Base-by-base conservation (phyloP, 345 rosid genomes). In the Syzygium jambos region DNA sequence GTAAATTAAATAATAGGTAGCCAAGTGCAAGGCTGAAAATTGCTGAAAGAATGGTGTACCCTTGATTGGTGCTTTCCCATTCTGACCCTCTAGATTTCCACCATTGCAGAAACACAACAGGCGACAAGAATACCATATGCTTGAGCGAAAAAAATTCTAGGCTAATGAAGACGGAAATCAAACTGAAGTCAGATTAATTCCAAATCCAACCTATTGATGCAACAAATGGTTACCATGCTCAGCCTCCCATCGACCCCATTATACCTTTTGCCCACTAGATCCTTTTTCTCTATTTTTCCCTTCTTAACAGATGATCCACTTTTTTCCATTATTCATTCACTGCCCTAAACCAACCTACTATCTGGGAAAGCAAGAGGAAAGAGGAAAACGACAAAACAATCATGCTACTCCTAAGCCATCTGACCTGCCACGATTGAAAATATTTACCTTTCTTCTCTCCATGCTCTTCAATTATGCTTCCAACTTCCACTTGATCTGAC, bases 401-500 rank as follows among this genome's bases (percentile, higher is more conserved):
- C 82, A 73, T 38, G 49, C 82, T 38, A 38, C 25, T 73, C 49
- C 49, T 38, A 73, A 19, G 82, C 49, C 82, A 73, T 38, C 49
- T 19, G 49, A 38, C 14, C 46, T 73, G 82, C 49, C 14, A 34
- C 10, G 23, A 73, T 73, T 17, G 46, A 68, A 68, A 68, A 68
- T 34, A 61, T 85, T 90, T 85, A 85, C 89, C 89, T 90, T 92
- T 89, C 88, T 88, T 92, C 51, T n/a, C 86, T 15, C 30, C 55
- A 61, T 68, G 78, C 59, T 87, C 86, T 78, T 84, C 86, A 63
- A 29, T 86, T 82, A 85, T 61, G 52, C 51, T 88, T 54, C 38
- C 55, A 80, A 77, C 89, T 84, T 88, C 87, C 86, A 87, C 89
- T 54, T 56, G 41, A 61, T 34, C 87, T 43, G 85, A 52, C 85